phyloP scores from a whole-genome alignment of 148 eudicot species.

The Camellia lanceoleosa region DNA sequence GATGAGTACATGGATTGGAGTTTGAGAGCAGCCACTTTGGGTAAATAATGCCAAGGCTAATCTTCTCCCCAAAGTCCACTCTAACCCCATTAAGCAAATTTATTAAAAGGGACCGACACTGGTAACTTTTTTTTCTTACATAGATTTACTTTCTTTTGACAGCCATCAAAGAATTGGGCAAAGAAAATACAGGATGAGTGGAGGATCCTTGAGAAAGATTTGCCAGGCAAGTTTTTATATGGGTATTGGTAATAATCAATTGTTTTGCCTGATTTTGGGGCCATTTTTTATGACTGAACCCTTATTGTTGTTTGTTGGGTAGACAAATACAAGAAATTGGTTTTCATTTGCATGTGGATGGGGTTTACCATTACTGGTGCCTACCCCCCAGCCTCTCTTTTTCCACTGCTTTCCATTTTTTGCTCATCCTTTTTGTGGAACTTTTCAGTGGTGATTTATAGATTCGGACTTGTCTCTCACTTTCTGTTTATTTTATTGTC shows the following conservation, averaged over 20 bases:
- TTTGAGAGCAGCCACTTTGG: no score
- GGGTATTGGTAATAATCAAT: not conserved
- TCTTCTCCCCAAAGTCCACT: not conserved
- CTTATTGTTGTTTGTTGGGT: not conserved
- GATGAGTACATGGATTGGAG: no score
- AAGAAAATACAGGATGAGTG: constrained; percentile 84
- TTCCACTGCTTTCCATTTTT: not conserved
- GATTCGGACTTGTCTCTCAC: not conserved
- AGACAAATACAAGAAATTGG: not conserved
- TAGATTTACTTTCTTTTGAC: constrained; percentile 18
- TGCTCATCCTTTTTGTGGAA: not conserved
- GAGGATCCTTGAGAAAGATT: constrained; percentile 71
- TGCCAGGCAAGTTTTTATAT: constrained; percentile 56
- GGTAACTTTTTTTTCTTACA: not conserved
- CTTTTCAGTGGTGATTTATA: not conserved
- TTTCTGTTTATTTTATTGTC: not conserved
- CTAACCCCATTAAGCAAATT: no score
- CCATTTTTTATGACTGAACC: not conserved
- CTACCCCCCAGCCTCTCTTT: not conserved
- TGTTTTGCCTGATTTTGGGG: not conserved
- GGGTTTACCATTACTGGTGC: no score
- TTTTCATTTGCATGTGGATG: no score
- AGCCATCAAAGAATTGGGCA: constrained; percentile 61
- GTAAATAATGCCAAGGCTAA: no score
- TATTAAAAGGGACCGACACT: not conserved